phyloP scores from a whole-genome alignment of 2,329 filamentous ascomycete genomes.

The Aureobasidium lini region DNA sequence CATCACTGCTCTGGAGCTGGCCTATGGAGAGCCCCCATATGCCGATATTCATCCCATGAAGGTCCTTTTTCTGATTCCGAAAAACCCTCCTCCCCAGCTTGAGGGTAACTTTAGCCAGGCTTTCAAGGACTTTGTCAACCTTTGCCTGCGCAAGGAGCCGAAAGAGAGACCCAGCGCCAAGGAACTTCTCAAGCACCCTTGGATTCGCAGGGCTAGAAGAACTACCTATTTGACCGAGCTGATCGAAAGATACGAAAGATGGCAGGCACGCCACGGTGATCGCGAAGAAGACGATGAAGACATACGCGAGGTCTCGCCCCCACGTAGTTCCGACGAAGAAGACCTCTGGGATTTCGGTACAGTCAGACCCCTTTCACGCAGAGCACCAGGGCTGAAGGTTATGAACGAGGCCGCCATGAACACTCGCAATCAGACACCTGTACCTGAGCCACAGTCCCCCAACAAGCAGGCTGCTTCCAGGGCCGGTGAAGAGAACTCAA shows the following conservation, averaged over 20 bases:
- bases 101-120: slow-evolving; percentile 38
- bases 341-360: slow-evolving; percentile 99
- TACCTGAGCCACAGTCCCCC: slow-evolving; percentile 18
- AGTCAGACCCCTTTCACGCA: slow-evolving; percentile 70
- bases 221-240: slow-evolving; percentile 94
- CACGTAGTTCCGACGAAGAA: slow-evolving; percentile 54
- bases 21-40: slow-evolving; percentile 87
- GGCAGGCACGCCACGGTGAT: slow-evolving; percentile 72
- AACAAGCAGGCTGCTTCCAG: slow-evolving; percentile 15
- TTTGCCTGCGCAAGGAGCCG: slow-evolving; percentile 83
- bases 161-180: slow-evolving; percentile 79
- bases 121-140: slow-evolving; percentile 45
- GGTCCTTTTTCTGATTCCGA: slow-evolving; percentile 90
- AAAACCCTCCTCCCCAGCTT: slow-evolving; percentile 72
- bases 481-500: slow-evolving; percentile 13
- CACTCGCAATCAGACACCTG: slow-evolving; percentile 46
- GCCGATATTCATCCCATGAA: slow-evolving; percentile 99
- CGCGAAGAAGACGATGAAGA: slow-evolving; percentile 57
- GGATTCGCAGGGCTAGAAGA: slow-evolving; percentile 85
- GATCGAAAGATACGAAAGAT: slow-evolving; percentile 83
- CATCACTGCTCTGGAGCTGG: slow-evolving; percentile 87
- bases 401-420: slow-evolving; percentile 81
- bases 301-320: slow-evolving; percentile 43
- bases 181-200: slow-evolving; percentile 82
- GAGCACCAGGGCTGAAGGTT: slow-evolving; percentile 56